phyloP scores from a whole-genome alignment of 345 rosid species.

The Luvunga scandens region DNA sequence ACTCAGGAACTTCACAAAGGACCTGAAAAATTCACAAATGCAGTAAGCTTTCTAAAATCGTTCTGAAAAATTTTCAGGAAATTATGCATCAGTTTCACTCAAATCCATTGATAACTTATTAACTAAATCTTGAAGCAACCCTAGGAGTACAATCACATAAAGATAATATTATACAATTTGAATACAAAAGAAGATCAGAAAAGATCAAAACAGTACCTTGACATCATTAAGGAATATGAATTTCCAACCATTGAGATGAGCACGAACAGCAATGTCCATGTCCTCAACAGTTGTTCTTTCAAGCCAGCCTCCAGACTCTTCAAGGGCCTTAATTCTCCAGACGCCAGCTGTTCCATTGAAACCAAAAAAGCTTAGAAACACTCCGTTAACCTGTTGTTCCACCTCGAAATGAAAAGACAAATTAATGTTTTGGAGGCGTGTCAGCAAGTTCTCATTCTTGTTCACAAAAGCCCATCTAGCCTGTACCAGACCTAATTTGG shows the following conservation, averaged over 20 bases:
- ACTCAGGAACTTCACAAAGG: conserved; percentile 86
- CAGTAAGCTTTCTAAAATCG: conserved; percentile 4
- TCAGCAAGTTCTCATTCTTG: conserved; percentile 79
- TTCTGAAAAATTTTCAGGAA: neutral
- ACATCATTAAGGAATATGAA: conserved; percentile 80
- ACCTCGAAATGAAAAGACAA: conserved; percentile 83
- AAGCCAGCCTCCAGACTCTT: conserved; percentile 92
- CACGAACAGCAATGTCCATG: conserved; percentile 90
- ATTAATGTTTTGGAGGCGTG: conserved; percentile 84
- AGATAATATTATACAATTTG: neutral
- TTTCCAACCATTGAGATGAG: conserved; percentile 88
- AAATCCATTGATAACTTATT: neutral
- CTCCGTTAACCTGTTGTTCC: conserved; percentile 79
- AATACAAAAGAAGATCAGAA: neutral
- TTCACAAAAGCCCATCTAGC: conserved; percentile 85
- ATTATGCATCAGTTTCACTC: neutral
- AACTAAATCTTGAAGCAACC: neutral
- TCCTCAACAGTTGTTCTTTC: conserved; percentile 86
- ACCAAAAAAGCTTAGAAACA: conserved; percentile 80
- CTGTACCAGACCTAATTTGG: conserved; percentile 72
- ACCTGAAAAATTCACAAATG: conserved; percentile 40
- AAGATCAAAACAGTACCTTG: conserved; percentile 40
- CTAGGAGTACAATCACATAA: neutral
- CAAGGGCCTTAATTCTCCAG: conserved; percentile 86
- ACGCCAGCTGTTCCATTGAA: conserved; percentile 92